Evolutionary conservation across 2,329 filamentous ascomycete genomes (phyloP), one percentile per base, ranked within the genome.

Genomic region (Coleophoma eucalyptorum): DNA sequence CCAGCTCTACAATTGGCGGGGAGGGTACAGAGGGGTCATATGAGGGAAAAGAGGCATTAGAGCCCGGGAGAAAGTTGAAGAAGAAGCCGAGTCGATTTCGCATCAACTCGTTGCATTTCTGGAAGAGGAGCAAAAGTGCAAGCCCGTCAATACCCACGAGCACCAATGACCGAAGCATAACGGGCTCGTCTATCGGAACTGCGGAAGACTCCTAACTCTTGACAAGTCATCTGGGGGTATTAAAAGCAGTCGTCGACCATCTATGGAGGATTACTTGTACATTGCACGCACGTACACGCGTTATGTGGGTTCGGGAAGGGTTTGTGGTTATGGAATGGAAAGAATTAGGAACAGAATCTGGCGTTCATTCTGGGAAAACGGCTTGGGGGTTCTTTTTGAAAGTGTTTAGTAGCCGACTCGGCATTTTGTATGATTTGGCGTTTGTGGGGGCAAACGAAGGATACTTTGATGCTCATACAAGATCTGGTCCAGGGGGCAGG

Each of bases 31-130:
- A 50, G 19, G 33, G 18, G 4, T 16, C 49, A 44, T 31, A 34
- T 2, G 50, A 54, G 41, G 47, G 43, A 11, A 60, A 57, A 55
- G 34, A 31, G 48, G 20, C 19, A 33, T 13, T 41, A 50, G 18
- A 43, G 20, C 46, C 42, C 7, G 75, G 80, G 32, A 70, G 70
- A 46, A 78, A 73, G 12, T 67, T 86, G 16, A 80, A 76, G 64
- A 86, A 86, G 68, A 83, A 80, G 65, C 72, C 81, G 5, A 85
- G 81, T 60, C 73, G 81, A 38, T 86, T 86, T 59, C 72, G 79
- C 55, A 82, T 86, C 73, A 85, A 83, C 33, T 47, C 50, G 19
- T 48, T 58, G 34, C 56, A 55, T 44, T 65, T 67, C 45, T 67
- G 62, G 62, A 64, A 63, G 50, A 57, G 61, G 46, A 65, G 54